A percentile compares a stretch with the other conserved stretches of the same genome.
These are phyloP conservation scores for Exophiala spinifera DNA, from an alignment of 2,329 filamentous ascomycete species.

Conservation along the genomic window DNA sequence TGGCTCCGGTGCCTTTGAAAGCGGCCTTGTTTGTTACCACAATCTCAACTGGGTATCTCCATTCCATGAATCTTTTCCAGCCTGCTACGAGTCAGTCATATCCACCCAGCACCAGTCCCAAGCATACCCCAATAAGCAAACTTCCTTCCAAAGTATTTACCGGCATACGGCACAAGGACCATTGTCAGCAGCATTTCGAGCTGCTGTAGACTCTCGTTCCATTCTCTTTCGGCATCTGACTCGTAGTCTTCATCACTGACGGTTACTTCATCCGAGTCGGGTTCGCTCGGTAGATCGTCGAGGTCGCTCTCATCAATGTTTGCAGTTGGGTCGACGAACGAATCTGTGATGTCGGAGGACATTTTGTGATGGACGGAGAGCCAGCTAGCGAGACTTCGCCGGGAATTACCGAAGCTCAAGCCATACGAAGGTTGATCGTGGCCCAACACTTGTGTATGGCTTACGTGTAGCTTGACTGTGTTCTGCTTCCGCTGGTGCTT, in stretches of 20 bases:
- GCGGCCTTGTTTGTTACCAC: slow-evolving; percentile 56
- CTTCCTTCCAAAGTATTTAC: slow-evolving; percentile 91
- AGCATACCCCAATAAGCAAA: slow-evolving; percentile 89
- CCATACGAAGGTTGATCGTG: neutral
- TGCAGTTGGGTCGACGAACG: slow-evolving; percentile 27
- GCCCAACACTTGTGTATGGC: neutral
- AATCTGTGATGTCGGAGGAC: slow-evolving; percentile 32
- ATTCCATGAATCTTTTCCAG: slow-evolving; percentile 92
- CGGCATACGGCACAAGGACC: slow-evolving; percentile 88
- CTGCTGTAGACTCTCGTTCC: slow-evolving; percentile 91
- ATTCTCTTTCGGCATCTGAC: slow-evolving; percentile 89
- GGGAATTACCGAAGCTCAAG: neutral
- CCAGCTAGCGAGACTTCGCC: neutral
- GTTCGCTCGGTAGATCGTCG: slow-evolving; percentile 45
- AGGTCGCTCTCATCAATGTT: slow-evolving; percentile 39
- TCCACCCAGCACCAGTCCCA: neutral
- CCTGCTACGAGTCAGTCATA: slow-evolving; percentile 51
- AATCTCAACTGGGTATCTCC: slow-evolving; percentile 82
- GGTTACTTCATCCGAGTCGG: slow-evolving; percentile 50
- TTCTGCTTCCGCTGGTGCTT: neutral
- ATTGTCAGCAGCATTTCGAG: slow-evolving; percentile 89
- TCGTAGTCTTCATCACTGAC: slow-evolving; percentile 56
- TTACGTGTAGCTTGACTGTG: neutral
- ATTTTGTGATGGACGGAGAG: slow-evolving; percentile 5
- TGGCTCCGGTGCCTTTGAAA: slow-evolving; percentile 62